Base-by-base conservation (phyloP, 1,139 yeast species). In the Pichia cactophila region DNA sequence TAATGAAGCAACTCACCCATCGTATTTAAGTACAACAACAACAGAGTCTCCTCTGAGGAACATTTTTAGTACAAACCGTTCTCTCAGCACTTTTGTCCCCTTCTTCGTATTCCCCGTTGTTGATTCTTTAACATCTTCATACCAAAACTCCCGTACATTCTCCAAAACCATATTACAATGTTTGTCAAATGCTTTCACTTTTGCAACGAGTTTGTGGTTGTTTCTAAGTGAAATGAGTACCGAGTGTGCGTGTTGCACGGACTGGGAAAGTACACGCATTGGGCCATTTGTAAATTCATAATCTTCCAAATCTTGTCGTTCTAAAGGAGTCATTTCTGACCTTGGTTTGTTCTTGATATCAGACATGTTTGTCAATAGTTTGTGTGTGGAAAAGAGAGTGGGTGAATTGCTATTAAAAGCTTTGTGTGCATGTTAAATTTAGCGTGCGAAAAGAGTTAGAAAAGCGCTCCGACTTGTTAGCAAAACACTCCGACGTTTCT, bases 31-130 rank as follows among this genome's bases (percentile, higher is more conserved):
- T 3, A 92, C 81, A 39, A 92, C 82, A 52, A 92, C 86, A 33
- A 92, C 96, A 0, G 96, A 86, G 67, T 92, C 99, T 1, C 99
- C 99, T 66, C 99, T 77, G 48, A 92, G 72, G 62, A 92, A 94
- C 79, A 92, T 73, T 68, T 92, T 92, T 54, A 90, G 79, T 14
- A 92, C 81, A 63, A 87, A 92, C 58, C 98, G 70, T 64, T 94
- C 98, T 60, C 82, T 81, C 50, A 86, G 73, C 7, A 84, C 76
- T 58, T 79, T 81, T 61, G 85, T 84, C 58, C 81, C 81, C 45
- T 52, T 53, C 23, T 55, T 58, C 11, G 54, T 55, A 0, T 56
- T 53, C 26, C 8, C 41, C 12, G 17, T n/a, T 7, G 29, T 43
- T 3, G 40, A 29, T 10, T 31, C 42, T n/a, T 43, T 38, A 14